These are phyloP conservation scores for Phytophthora uliginosa DNA, from an alignment of 352 stramenopile species.

Conservation along the genomic window DNA sequence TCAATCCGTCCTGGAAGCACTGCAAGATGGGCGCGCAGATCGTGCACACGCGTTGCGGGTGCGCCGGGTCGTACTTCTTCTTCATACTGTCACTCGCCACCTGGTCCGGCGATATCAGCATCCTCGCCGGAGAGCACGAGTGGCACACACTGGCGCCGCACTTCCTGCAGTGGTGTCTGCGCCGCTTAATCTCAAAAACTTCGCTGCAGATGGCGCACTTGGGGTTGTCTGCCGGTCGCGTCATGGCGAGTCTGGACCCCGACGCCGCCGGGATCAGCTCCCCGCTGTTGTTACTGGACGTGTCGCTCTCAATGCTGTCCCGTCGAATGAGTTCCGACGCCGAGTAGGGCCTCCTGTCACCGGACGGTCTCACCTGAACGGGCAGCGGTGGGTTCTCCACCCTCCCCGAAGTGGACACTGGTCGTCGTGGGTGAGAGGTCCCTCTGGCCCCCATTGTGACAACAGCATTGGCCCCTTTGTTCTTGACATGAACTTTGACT, in stretches of 20 bases:
- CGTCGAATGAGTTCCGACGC: conserved; percentile 51
- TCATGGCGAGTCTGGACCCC: conserved; percentile 37
- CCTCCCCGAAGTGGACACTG: conserved; percentile 44
- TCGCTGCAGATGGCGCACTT: conserved; percentile 85
- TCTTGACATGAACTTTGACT: conserved; percentile 64
- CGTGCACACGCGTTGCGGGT: conserved; percentile 85
- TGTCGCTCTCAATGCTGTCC: conserved; percentile 55
- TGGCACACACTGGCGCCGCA: conserved; percentile 78
- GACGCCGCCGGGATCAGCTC: conserved; percentile 31
- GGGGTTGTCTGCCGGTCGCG: conserved; percentile 63
- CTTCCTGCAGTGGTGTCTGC: conserved; percentile 79
- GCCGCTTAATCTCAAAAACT: conserved; percentile 82
- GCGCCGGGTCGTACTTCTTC: conserved; percentile 79
- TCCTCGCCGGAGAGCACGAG: conserved; percentile 73
- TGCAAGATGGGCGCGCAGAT: conserved; percentile 84
- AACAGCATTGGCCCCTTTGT: conserved; percentile 12
- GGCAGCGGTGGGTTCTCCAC: conserved; percentile 36
- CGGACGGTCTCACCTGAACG: conserved; percentile 25
- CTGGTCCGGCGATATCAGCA: conserved; percentile 84
- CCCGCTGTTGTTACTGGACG: conserved; percentile 48
- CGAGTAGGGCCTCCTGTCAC: conserved; percentile 50
- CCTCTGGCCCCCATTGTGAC: neutral
- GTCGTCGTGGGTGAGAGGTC: conserved; percentile 29
- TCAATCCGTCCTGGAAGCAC: conserved; percentile 76
- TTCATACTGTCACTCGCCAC: conserved; percentile 43